phyloP scores from a whole-genome alignment of 1,284 basidiomycete species.

The Mixia osmundae region DNA sequence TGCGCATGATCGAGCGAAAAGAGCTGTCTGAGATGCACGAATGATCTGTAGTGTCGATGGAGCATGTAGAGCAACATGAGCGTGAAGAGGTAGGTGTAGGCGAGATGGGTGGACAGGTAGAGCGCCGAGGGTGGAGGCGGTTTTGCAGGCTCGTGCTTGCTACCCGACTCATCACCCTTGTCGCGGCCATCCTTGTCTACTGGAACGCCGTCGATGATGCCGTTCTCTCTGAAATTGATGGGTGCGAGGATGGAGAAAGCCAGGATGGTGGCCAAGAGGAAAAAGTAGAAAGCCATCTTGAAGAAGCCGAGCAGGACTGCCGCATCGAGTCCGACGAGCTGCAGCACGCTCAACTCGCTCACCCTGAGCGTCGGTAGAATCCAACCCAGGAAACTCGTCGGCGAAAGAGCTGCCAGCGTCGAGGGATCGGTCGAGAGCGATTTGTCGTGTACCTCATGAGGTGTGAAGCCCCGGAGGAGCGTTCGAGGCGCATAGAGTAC shows the following conservation, averaged over 20 bases:
- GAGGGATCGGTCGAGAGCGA: slow-evolving; percentile 80
- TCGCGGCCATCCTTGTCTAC: slow-evolving; percentile 30
- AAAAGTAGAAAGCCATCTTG: slow-evolving; percentile 80
- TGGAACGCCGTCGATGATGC: slow-evolving; percentile 33
- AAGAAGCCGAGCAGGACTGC: slow-evolving; percentile 85
- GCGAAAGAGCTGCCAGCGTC: slow-evolving; percentile 62
- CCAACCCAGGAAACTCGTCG: slow-evolving; percentile 76
- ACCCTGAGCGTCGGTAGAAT: slow-evolving; percentile 72
- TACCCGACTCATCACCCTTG: slow-evolving; percentile 2
- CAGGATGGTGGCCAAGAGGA: slow-evolving; percentile 51
- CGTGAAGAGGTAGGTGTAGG: slow-evolving; percentile 86
- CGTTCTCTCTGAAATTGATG: slow-evolving; percentile 50
- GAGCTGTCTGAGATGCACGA: slow-evolving; percentile 69
- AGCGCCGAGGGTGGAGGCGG: slow-evolving; percentile 18
- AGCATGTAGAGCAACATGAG: slow-evolving; percentile 60
- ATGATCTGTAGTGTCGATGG: slow-evolving; percentile 67
- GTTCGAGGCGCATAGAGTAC: slow-evolving; percentile 76
- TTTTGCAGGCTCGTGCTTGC: slow-evolving; percentile 3
- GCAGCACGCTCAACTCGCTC: slow-evolving; percentile 79
- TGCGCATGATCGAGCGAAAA: slow-evolving; percentile 84
- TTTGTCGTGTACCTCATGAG: background rate
- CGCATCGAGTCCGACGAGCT: slow-evolving; percentile 88
- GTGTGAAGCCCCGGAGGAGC: slow-evolving; percentile 56
- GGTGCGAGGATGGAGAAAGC: slow-evolving; percentile 65
- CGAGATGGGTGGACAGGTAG: slow-evolving; percentile 39